Conservation (phyloP, 345 rosid genomes). For the Sapria himalayana region DNA sequence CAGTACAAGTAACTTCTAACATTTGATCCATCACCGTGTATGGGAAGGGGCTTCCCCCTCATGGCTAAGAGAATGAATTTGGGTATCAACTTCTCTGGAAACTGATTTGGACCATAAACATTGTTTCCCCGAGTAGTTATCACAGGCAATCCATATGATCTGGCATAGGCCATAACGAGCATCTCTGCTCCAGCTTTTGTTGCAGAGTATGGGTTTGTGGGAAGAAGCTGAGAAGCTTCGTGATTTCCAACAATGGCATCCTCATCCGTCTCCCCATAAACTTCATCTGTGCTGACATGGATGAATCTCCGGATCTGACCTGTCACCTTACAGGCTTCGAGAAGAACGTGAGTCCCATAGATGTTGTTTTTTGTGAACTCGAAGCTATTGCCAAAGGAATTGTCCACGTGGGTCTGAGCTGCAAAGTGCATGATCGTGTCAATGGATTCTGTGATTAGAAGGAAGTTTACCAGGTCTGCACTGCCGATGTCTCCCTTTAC, state of each 20-base stretch:
- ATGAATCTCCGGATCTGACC: conserved; percentile 78
- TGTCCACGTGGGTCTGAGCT: conserved; percentile 81
- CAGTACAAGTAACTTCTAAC: conserved; percentile 74
- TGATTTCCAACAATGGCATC: conserved; percentile 86
- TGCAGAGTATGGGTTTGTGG: conserved; percentile 81
- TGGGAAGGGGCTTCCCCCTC: conserved; percentile 54
- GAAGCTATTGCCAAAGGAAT: conserved; percentile 77
- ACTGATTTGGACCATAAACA: conserved; percentile 78
- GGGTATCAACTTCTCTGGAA: conserved; percentile 77
- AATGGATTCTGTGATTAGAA: conserved; percentile 62
- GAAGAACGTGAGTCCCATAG: conserved; percentile 72
- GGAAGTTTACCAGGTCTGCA: conserved; percentile 77
- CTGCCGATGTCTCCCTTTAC: conserved; percentile 75
- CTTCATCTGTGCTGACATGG: conserved; percentile 88
- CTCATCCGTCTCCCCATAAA: conserved; percentile 82
- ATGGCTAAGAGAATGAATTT: conserved; percentile 70
- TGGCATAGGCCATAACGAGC: conserved; percentile 93
- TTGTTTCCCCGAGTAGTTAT: conserved; percentile 88
- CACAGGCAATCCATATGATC: conserved; percentile 78
- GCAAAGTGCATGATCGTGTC: conserved; percentile 93
- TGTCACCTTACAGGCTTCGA: conserved; percentile 84
- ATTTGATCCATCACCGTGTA: conserved; percentile 77
- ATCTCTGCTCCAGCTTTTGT: conserved; percentile 84
- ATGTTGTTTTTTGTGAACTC: conserved; percentile 84
- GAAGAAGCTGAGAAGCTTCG: conserved; percentile 92